These are phyloP conservation scores for Coemansia reversa DNA, from an alignment of 192 early-diverging fungal species.

Conservation along the genomic window DNA sequence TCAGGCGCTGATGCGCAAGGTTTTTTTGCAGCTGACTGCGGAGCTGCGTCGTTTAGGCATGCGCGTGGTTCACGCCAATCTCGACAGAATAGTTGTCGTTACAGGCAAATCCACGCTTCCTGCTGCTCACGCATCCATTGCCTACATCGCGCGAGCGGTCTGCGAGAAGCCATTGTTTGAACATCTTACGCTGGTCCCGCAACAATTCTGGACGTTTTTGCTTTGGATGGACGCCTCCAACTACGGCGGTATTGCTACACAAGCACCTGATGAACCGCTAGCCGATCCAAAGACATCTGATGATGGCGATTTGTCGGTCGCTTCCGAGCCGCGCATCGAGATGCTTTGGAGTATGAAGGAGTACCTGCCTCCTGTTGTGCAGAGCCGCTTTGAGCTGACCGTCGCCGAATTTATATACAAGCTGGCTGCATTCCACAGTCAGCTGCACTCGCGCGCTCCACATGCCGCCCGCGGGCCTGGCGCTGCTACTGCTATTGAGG, in stretches of 20 bases:
- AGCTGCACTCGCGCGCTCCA: slow-evolving; percentile 30
- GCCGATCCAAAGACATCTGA: neutral
- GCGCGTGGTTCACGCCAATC: slow-evolving; percentile 72
- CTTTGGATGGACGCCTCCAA: slow-evolving; percentile 94
- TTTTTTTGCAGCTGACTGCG: slow-evolving; percentile 78
- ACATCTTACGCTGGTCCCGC: slow-evolving; percentile 66
- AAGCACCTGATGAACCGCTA: slow-evolving; percentile 20
- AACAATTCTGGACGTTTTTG: slow-evolving; percentile 75
- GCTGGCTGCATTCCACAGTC: slow-evolving; percentile 56
- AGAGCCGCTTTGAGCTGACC: slow-evolving; percentile 67
- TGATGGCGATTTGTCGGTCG: neutral
- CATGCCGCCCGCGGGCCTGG: slow-evolving; percentile 22
- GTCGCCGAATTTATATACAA: slow-evolving; percentile 73
- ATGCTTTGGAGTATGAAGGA: slow-evolving; percentile 93
- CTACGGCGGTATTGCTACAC: slow-evolving; percentile 61
- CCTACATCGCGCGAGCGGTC: slow-evolving; percentile 71
- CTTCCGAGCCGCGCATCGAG: slow-evolving; percentile 52
- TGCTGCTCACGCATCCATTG: slow-evolving; percentile 70
- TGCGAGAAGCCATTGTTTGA: slow-evolving; percentile 73
- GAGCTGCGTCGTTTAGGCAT: slow-evolving; percentile 80
- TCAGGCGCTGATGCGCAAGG: slow-evolving; percentile 86
- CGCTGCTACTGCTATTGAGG: slow-evolving; percentile 39
- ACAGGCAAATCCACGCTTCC: slow-evolving; percentile 75
- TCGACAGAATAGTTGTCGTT: slow-evolving; percentile 77
- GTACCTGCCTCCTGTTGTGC: slow-evolving; percentile 75